Evolutionary conservation across 768 basidiomycete species (phyloP).

Genomic region (Psilocybe subaeruginosa): DNA sequence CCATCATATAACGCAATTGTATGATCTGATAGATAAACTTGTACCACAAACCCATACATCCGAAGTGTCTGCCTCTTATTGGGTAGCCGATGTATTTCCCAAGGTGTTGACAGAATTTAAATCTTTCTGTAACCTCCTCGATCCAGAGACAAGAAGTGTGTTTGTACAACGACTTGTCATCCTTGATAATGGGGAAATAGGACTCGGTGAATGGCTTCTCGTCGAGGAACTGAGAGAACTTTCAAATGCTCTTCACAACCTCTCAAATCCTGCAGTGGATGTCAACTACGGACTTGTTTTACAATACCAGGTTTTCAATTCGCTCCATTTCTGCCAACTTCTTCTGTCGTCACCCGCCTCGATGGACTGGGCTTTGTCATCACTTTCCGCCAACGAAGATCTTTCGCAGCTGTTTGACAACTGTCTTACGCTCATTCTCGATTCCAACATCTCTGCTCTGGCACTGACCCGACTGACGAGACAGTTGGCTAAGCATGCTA

Average conservation of each 20-base stretch:
- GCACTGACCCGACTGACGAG: slow-evolving; percentile 46
- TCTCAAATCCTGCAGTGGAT: slow-evolving; percentile 4
- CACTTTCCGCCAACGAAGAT: slow-evolving; percentile 46
- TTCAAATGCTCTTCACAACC: slow-evolving; percentile 34
- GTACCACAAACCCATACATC: slow-evolving; percentile 43
- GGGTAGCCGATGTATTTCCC: slow-evolving; percentile 60
- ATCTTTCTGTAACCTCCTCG: slow-evolving; percentile 58
- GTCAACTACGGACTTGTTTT: slow-evolving; percentile 40
- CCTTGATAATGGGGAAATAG: slow-evolving; percentile 59
- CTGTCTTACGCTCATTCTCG: slow-evolving; percentile 50
- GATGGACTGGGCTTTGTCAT: slow-evolving; percentile 45
- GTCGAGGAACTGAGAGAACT: slow-evolving; percentile 64
- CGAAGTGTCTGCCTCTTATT: slow-evolving; percentile 38
- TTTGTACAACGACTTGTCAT: slow-evolving; percentile 57
- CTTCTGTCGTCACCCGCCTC: slow-evolving; percentile 42
- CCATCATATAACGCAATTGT: slow-evolving; percentile 56
- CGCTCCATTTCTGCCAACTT: slow-evolving; percentile 51
- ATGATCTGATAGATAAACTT: slow-evolving; percentile 57
- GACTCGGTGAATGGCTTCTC: slow-evolving; percentile 72
- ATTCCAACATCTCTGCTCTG: slow-evolving; percentile 47
- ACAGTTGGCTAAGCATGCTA: slow-evolving; percentile 26
- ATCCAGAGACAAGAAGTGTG: slow-evolving; percentile 54
- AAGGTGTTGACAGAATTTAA: slow-evolving; percentile 55
- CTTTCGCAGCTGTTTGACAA: slow-evolving; percentile 41
- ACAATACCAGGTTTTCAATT: slow-evolving; percentile 51